Evolutionary conservation across 768 basidiomycete genomes (phyloP).

Genomic region (Butyriboletus loyo): DNA sequence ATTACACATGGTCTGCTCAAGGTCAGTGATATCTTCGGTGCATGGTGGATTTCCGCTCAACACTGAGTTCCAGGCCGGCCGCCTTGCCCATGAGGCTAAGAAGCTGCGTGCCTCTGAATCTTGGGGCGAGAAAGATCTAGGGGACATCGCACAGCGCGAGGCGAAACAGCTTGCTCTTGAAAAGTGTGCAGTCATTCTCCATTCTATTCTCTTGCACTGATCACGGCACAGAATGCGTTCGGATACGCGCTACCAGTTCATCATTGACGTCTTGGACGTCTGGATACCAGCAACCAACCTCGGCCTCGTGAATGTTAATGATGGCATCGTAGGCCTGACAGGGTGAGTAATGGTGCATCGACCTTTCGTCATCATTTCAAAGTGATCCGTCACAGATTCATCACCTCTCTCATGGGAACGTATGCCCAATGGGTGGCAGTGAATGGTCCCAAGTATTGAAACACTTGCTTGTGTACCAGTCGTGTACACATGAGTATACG

Average conservation of each 20-base stretch:
- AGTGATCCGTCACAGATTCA: conserved; percentile 41
- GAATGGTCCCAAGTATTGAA: conserved; percentile 24
- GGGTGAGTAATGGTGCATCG: conserved; percentile 54
- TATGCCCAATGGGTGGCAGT: conserved; percentile 64
- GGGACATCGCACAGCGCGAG: conserved; percentile 63
- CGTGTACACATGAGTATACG: background rate
- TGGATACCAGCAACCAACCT: conserved; percentile 88
- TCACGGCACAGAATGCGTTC: conserved; percentile 50
- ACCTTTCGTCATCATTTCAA: conserved; percentile 2
- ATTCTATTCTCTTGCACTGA: conserved; percentile 1
- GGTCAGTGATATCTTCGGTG: conserved; percentile 34
- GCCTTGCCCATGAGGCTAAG: conserved; percentile 60
- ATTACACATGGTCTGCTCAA: conserved; percentile 68
- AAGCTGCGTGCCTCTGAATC: conserved; percentile 43
- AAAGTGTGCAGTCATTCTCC: conserved; percentile 38
- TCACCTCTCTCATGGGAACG: conserved; percentile 69
- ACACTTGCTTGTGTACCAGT: background rate
- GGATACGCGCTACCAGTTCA: conserved; percentile 72
- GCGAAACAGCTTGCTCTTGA: conserved; percentile 55
- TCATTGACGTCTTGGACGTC: conserved; percentile 81
- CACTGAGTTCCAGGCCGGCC: conserved; percentile 42
- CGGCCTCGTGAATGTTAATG: conserved; percentile 72
- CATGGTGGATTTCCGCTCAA: background rate
- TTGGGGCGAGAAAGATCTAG: conserved; percentile 65
- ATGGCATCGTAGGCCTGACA: conserved; percentile 79